A percentile compares a stretch with the other conserved stretches of the same genome.
phyloP scores from a whole-genome alignment of 1,284 basidiomycete species.

The Boletellus sp. region DNA sequence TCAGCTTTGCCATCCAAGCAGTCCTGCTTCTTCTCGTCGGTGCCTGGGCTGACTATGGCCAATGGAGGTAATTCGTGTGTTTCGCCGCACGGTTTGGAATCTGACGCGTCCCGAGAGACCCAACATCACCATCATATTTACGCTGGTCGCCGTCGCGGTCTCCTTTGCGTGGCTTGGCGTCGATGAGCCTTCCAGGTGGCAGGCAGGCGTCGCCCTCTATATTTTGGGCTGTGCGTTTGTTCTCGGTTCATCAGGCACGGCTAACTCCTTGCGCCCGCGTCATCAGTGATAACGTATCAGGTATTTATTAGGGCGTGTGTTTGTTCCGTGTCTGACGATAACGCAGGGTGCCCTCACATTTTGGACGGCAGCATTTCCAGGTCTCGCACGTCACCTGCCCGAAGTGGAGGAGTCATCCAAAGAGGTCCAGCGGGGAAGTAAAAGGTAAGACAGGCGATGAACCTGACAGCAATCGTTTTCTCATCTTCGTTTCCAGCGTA shows the following conservation, averaged over 20 bases:
- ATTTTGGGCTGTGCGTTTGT: slow-evolving; percentile 61
- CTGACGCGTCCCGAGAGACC: slow-evolving; percentile 45
- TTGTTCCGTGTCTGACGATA: slow-evolving; percentile 1
- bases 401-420: slow-evolving; percentile 55
- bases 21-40: slow-evolving; percentile 61
- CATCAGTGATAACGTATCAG: slow-evolving; percentile 75
- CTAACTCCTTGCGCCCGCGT: not conserved
- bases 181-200: slow-evolving; percentile 64
- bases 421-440: slow-evolving; percentile 40
- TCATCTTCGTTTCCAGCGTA: slow-evolving; percentile 35
- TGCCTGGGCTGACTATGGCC: slow-evolving; percentile 77
- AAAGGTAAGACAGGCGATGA: slow-evolving; percentile 37
- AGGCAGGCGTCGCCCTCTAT: slow-evolving; percentile 65
- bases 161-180: slow-evolving; percentile 78
- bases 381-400: slow-evolving; percentile 67
- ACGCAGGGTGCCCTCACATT: slow-evolving; percentile 68
- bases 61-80: slow-evolving; percentile 50
- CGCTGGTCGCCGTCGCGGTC: slow-evolving; percentile 60
- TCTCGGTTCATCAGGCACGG: not conserved
- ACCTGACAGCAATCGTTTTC: not conserved
- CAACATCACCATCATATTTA: slow-evolving; percentile 77
- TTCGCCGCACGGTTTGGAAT: not conserved
- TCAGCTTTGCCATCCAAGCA: slow-evolving; percentile 71
- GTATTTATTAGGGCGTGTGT: slow-evolving; percentile 26
- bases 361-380: slow-evolving; percentile 84